Evolutionary conservation across 129 eudicot genomes (phyloP).

Genomic region (Arctium minus): DNA sequence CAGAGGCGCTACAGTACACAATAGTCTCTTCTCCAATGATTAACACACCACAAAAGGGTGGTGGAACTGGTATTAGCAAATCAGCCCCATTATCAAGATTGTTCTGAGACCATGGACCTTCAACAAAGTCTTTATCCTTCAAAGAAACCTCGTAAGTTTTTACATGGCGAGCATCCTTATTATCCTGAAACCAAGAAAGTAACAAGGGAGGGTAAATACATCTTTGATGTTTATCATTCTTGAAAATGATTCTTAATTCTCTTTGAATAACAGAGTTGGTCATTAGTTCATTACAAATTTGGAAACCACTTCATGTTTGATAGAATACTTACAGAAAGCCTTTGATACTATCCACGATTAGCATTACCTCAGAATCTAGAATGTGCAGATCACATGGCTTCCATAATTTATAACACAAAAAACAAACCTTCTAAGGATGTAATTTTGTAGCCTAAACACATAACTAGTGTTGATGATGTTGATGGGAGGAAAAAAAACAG

Average conservation of each 20-base stretch:
- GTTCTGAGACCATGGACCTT: constrained; percentile 97
- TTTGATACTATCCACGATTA: background rate
- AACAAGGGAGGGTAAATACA: background rate
- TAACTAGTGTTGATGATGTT: background rate
- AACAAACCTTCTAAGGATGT: background rate
- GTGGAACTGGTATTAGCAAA: constrained; percentile 93
- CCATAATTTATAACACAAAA: background rate
- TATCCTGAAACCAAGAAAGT: constrained; percentile 57
- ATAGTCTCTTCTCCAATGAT: constrained; percentile 98
- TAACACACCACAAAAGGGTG: constrained; percentile 94
- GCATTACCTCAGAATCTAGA: background rate
- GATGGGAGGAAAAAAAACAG: background rate
- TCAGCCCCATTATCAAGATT: constrained; percentile 99
- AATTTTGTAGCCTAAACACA: background rate
- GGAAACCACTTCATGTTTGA: background rate
- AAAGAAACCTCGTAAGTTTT: constrained; percentile 90
- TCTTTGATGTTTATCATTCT: background rate
- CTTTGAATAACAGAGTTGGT: background rate
- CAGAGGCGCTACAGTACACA: constrained; percentile 91
- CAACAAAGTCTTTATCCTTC: constrained; percentile 92
- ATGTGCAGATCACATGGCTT: background rate
- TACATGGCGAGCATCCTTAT: constrained; percentile 95
- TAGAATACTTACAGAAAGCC: background rate
- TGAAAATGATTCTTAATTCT: background rate
- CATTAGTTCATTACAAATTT: background rate